Evolutionary conservation across 2,329 filamentous ascomycete genomes (phyloP).

Genomic region (Bisporella sp.): DNA sequence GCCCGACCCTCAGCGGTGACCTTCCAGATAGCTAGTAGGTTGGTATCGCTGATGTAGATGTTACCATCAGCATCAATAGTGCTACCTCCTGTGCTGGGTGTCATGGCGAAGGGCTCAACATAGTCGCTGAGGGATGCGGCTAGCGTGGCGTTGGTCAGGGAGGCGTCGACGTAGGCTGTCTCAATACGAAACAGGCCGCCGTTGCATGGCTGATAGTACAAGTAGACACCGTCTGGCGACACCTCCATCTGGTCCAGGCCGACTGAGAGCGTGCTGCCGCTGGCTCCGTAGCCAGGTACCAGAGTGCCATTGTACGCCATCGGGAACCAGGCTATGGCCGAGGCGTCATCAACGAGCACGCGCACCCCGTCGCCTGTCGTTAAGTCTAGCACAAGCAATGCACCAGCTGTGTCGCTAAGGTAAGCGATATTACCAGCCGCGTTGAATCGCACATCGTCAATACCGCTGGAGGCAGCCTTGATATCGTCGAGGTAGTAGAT

Average conservation of each 20-base stretch:
- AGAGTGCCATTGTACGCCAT: conserved; percentile 26
- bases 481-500: conserved; percentile 29
- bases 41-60: conserved; percentile 30
- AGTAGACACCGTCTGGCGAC: conserved; percentile 29
- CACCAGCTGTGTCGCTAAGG: conserved; percentile 67
- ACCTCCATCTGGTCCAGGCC: conserved; percentile 33
- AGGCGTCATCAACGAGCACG: conserved; percentile 23
- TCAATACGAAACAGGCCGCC: conserved; percentile 30
- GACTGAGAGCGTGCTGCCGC: conserved; percentile 18
- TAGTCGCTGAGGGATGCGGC: conserved; percentile 20
- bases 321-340: conserved; percentile 22
- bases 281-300: conserved; percentile 12
- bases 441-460: conserved; percentile 32
- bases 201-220: conserved; percentile 31
- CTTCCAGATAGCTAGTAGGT: conserved; percentile 15
- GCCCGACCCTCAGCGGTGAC: conserved; percentile 8
- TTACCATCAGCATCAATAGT: conserved; percentile 29
- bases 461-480: conserved; percentile 22
- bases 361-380: conserved; percentile 19
- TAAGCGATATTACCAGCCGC: conserved; percentile 53
- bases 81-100: neutral
- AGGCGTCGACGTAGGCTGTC: conserved; percentile 27
- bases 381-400: conserved; percentile 24
- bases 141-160: conserved; percentile 28
- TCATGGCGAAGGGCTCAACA: conserved; percentile 19